Base-by-base conservation (phyloP, 352 stramenopile species). In the Bremia lactucae region DNA sequence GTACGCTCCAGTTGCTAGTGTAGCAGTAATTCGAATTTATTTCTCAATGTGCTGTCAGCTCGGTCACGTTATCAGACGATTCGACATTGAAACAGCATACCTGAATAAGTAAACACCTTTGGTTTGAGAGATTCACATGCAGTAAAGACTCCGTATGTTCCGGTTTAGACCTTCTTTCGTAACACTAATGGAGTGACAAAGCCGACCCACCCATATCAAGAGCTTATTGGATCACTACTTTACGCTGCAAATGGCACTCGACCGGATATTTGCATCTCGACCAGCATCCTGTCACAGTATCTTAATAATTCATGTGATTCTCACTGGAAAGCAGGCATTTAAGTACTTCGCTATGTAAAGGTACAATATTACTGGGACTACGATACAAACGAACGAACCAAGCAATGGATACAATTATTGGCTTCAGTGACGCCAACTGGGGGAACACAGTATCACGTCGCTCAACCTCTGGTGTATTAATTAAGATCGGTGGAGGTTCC, bases 21-120 rank as follows among this genome's bases (percentile, higher is more conserved):
- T 65, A 3, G 42, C 61, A 4, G 46, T 48, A 1, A 14, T 68
- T 8, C 47, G 62, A 7, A 11, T 39, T 6, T 56, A 61, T 22
- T 22, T 68, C 2, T 34, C 46, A 15, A 9, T 45, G 10, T 45
- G 38, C 38, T 23, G 24, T 15, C 8, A 6, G 21, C 19, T 15
- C 26, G 22, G 20, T 6, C 31, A 31, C 20, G 20, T 41, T 5
- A 6, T 36, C 11, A 24, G 24, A 5, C 6, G 25, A 18, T 16
- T 26, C n/a, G 16, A 36, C 15, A 10, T 44, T 7, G 23, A 50
- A 16, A 33, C 34, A 21, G 18, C 31, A 5, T 43, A 43, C 10
- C 18, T 73, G 0, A 63, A 68, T 20, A 59, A 51, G 9, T 33
- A 8, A 13, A 33, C 9, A 8, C 3, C 5, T 33, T 33, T n/a